Evolutionary conservation across 148 eudicot species (phyloP).

Genomic region (Salicornia ramosissima): DNA sequence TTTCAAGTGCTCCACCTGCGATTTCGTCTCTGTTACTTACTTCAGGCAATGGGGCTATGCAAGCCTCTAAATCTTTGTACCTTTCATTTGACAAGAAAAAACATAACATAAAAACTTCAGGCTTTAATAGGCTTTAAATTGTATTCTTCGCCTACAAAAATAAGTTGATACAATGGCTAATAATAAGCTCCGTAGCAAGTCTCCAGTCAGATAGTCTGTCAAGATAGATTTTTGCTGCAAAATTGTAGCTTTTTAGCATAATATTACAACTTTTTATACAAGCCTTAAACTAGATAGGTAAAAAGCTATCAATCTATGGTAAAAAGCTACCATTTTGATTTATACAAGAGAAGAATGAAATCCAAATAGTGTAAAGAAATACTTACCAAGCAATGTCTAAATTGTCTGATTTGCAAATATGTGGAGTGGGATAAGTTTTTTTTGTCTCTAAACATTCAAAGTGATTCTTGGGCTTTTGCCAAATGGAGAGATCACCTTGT

Average conservation of each 20-base stretch:
- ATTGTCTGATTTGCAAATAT: slow-evolving; percentile 65
- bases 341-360: background rate
- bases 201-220: no score
- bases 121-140: no score
- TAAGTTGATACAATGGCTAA: no score
- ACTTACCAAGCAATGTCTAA: slow-evolving; percentile 69
- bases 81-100: slow-evolving; percentile 23
- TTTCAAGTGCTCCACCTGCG: slow-evolving; percentile 77
- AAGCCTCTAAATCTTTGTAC: slow-evolving; percentile 80
- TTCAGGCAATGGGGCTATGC: slow-evolving; percentile 80
- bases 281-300: no score
- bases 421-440: slow-evolving; percentile 36
- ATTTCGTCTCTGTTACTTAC: slow-evolving; percentile 55
- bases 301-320: no score
- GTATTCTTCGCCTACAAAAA: background rate
- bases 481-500: slow-evolving; percentile 68
- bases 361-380: background rate
- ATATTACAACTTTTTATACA: no score
- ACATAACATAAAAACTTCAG: background rate
- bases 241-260: no score
- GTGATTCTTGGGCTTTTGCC: slow-evolving; percentile 92
- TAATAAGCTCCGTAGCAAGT: background rate
- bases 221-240: no score
- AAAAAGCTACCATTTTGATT: no score
- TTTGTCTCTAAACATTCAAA: slow-evolving; percentile 50